phyloP scores from a whole-genome alignment of 192 early-diverging fungal species.

The Endogone sp. region DNA sequence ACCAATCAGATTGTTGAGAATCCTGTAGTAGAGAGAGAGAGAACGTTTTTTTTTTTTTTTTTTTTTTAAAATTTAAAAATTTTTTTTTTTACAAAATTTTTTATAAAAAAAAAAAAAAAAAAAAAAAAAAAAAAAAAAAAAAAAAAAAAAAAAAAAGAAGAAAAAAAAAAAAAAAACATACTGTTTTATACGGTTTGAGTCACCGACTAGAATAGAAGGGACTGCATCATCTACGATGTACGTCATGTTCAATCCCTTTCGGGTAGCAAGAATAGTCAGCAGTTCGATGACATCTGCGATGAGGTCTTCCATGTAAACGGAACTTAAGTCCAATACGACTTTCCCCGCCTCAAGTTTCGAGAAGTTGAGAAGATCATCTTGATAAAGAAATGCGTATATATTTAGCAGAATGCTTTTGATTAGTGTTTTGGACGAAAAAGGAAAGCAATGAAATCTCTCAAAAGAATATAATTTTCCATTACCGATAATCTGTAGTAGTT shows the following conservation, averaged over 20 bases:
- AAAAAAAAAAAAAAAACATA: neutral
- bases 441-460: no score
- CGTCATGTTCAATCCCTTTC: constrained; percentile 47
- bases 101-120: no score
- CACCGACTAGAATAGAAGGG: constrained; percentile 48
- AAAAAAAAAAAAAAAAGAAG: neutral
- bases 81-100: no score
- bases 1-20: neutral
- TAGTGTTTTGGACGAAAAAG: no score
- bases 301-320: constrained; percentile 46
- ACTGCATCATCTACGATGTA: constrained; percentile 50
- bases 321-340: constrained; percentile 43
- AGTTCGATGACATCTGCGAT: constrained; percentile 58
- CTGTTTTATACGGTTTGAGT: constrained; percentile 53
- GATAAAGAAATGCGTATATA: constrained; percentile 13
- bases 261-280: constrained; percentile 43
- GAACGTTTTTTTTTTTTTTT: no score
- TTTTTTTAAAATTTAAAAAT: no score
- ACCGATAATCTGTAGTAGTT: constrained; percentile 43
- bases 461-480: no score
- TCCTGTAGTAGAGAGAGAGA: no score
- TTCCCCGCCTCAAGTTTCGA: constrained; percentile 59
- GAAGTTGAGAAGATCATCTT: constrained; percentile 50
- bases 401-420: no score
- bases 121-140: no score